phyloP scores from a whole-genome alignment of 345 rosid species.

The Cochlearia excelsa region DNA sequence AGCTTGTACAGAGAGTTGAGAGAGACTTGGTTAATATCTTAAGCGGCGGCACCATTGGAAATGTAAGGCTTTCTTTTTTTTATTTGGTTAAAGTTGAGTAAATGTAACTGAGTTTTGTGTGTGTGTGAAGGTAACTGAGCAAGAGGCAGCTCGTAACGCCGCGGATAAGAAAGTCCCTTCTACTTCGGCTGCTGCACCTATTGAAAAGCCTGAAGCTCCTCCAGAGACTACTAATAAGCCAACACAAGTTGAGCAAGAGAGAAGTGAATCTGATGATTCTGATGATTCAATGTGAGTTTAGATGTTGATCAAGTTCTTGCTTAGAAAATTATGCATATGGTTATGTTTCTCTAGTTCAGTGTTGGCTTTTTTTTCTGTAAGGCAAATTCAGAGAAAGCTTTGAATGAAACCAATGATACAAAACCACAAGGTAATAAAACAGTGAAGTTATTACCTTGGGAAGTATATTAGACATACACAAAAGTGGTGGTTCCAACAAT shows the following conservation, averaged over 20 bases:
- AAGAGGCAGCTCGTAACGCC: slow-evolving; percentile 50
- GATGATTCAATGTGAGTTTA: slow-evolving; percentile 59
- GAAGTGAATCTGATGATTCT: slow-evolving; percentile 91
- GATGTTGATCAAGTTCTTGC: too few relatives aligned
- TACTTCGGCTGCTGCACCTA: slow-evolving; percentile 42
- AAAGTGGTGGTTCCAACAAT: too few relatives aligned
- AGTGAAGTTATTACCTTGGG: too few relatives aligned
- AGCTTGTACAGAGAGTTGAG: slow-evolving; percentile 89
- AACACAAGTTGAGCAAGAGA: slow-evolving; percentile 48
- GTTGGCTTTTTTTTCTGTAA: too few relatives aligned
- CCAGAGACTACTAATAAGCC: slow-evolving; percentile 40
- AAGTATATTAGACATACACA: too few relatives aligned
- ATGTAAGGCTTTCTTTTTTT: slow-evolving; percentile 30
- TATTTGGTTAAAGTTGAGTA: too few relatives aligned
- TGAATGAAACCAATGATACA: too few relatives aligned
- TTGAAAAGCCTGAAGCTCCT: slow-evolving; percentile 59
- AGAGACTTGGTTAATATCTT: slow-evolving; percentile 84
- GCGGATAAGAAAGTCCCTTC: slow-evolving; percentile 46
- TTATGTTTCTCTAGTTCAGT: too few relatives aligned
- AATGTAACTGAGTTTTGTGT: too few relatives aligned
- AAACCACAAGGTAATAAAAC: too few relatives aligned
- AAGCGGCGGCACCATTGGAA: slow-evolving; percentile 80
- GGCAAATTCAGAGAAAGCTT: too few relatives aligned
- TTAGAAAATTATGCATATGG: too few relatives aligned
- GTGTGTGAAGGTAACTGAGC: slow-evolving; percentile 31